Percentiles rank a stretch among this genome's conserved stretches.
Conservation (phyloP, 177 flowering plant species). For the Telopea speciosissima region DNA sequence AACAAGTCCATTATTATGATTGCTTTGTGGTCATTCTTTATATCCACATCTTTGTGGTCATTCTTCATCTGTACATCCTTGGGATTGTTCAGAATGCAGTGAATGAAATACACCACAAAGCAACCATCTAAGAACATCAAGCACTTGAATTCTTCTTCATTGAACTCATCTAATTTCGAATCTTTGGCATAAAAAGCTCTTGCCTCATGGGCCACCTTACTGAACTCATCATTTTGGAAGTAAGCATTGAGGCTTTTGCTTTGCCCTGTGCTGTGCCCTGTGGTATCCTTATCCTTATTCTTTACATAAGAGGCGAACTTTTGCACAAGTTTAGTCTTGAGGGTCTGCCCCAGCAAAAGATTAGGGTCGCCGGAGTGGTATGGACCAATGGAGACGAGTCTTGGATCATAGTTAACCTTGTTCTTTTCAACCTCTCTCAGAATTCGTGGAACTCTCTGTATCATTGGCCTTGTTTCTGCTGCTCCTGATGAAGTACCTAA, state of each 20-base stretch:
- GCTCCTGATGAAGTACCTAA: too few relatives aligned
- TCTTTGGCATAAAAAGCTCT: conserved; percentile 8
- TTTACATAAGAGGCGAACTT: background rate
- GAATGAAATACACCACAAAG: conserved; percentile 12
- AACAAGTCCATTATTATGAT: background rate
- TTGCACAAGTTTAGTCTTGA: conserved; percentile 1
- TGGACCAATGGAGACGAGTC: conserved; percentile 21
- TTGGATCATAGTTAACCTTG: conserved; percentile 14
- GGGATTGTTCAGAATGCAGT: background rate
- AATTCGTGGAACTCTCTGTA: conserved; percentile 1
- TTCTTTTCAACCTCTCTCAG: background rate
- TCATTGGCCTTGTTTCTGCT: background rate
- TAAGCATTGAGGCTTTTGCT: background rate
- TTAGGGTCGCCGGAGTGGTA: conserved; percentile 14
- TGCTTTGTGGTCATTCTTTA: background rate
- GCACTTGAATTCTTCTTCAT: background rate
- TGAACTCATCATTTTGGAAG: too few relatives aligned
- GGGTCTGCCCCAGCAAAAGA: conserved; percentile 5
- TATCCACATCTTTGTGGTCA: too few relatives aligned
- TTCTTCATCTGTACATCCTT: too few relatives aligned
- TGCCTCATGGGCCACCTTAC: background rate
- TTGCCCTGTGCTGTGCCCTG: background rate
- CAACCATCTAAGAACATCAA: conserved; percentile 23
- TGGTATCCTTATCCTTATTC: background rate
- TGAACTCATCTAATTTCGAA: background rate